Evolutionary conservation across 2,329 filamentous ascomycete species (phyloP).

Genomic region (Cordyceps cateniannulata): DNA sequence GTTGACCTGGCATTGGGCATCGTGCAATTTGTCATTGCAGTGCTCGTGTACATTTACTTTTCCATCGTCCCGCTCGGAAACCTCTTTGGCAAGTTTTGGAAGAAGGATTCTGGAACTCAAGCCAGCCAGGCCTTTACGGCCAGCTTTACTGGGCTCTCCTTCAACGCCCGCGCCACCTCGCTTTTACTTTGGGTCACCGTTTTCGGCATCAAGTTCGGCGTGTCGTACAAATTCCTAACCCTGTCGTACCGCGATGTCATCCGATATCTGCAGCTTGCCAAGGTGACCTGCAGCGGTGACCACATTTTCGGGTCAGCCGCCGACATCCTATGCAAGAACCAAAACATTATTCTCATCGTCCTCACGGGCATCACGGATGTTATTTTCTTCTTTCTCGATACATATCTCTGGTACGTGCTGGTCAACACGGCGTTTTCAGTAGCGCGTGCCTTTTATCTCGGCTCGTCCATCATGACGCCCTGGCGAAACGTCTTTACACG

Average conservation of each 20-base stretch:
- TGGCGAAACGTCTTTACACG: constrained; percentile 99
- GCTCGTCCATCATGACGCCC: constrained; percentile 95
- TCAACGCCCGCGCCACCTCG: constrained; percentile 97
- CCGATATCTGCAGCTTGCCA: constrained; percentile 78
- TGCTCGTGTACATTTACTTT: constrained; percentile 89
- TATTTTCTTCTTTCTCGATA: constrained; percentile 97
- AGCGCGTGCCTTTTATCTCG: constrained; percentile 92
- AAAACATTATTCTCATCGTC: constrained; percentile 75
- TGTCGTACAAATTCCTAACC: constrained; percentile 91
- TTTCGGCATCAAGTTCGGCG: constrained; percentile 83
- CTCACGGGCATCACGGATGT: constrained; percentile 82
- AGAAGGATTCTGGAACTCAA: constrained; percentile 77
- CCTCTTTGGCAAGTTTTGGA: constrained; percentile 91
- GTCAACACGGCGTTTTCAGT: constrained; percentile 92
- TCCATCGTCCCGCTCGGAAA: constrained; percentile 90
- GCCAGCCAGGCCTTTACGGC: constrained; percentile 98
- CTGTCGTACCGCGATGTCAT: constrained; percentile 91
- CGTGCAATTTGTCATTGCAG: constrained; percentile 84
- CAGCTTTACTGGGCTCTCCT: constrained; percentile 76
- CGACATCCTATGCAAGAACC: constrained; percentile 65
- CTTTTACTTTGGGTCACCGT: constrained; percentile 88
- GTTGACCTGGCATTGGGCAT: constrained; percentile 71
- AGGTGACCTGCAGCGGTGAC: constrained; percentile 74
- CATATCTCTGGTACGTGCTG: constrained; percentile 96
- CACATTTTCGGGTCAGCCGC: constrained; percentile 41